These are phyloP conservation scores for Moniliella sp. DNA, from an alignment of 1,284 basidiomycete genomes.

Conservation along the genomic window DNA sequence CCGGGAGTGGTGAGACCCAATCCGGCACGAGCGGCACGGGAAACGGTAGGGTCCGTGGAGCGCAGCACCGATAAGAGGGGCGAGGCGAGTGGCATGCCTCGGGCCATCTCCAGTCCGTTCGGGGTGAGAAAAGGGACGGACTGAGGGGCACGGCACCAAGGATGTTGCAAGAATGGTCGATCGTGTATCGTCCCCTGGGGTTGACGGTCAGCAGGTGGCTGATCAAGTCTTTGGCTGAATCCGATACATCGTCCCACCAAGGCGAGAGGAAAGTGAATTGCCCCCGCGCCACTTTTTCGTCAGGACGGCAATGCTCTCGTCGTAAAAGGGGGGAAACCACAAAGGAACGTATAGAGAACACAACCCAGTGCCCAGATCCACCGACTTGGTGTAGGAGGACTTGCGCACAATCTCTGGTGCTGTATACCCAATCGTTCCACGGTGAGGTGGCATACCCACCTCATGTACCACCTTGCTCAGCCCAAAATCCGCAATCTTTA, in stretches of 20 bases:
- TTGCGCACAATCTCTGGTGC: slow-evolving; percentile 99
- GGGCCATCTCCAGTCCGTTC: slow-evolving; percentile 21
- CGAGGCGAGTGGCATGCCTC: slow-evolving; percentile 56
- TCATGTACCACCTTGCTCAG: slow-evolving; percentile 96
- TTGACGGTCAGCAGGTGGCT: slow-evolving; percentile 85
- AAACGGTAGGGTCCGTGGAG: no score
- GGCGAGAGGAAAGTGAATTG: slow-evolving; percentile 96
- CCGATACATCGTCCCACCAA: slow-evolving; percentile 95
- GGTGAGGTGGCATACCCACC: slow-evolving; percentile 94
- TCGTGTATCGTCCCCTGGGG: slow-evolving; percentile 79
- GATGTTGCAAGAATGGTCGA: slow-evolving; percentile 92
- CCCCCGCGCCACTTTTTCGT: slow-evolving; percentile 95
- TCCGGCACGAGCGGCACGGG: slow-evolving; percentile 2
- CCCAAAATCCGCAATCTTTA: slow-evolving; percentile 98
- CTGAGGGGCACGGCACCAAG: slow-evolving; percentile 55
- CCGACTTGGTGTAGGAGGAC: slow-evolving; percentile 88
- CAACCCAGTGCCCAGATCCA: slow-evolving; percentile 98
- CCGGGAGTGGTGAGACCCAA: slow-evolving; percentile 70
- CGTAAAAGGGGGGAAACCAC: slow-evolving; percentile 92
- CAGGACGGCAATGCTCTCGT: slow-evolving; percentile 89
- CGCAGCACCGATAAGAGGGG: slow-evolving; percentile 68
- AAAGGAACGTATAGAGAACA: slow-evolving; percentile 93
- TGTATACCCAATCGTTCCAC: slow-evolving; percentile 96
- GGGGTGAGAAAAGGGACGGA: slow-evolving; percentile 23
- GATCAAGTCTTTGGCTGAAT: slow-evolving; percentile 79